A percentile compares a stretch with the other conserved stretches of the same genome.
Evolutionary conservation across 352 stramenopile species (phyloP).

Genomic region (Phytophthora sp.): DNA sequence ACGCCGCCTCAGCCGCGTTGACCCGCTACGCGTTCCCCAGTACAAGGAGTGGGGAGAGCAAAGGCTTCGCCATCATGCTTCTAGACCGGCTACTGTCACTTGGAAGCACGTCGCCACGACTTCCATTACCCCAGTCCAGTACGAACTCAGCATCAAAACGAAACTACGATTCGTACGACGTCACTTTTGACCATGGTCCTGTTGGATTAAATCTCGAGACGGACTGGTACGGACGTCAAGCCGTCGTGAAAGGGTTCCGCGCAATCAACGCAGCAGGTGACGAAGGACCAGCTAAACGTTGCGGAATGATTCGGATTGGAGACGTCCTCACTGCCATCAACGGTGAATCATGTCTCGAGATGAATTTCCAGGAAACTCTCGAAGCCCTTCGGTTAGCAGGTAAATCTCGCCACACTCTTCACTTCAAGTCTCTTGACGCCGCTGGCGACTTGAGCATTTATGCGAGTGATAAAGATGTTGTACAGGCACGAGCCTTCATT

Average conservation of each 20-base stretch:
- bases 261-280: conserved; percentile 46
- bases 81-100: conserved; percentile 17
- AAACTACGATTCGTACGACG: conserved; percentile 76
- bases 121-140: neutral
- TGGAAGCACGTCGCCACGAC: conserved; percentile 22
- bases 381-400: conserved; percentile 51
- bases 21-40: conserved; percentile 18
- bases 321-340: conserved; percentile 83
- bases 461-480: conserved; percentile 63
- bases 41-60: conserved; percentile 14
- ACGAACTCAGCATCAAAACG: conserved; percentile 7
- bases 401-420: conserved; percentile 55
- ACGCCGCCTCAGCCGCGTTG: conserved; percentile 25
- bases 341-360: conserved; percentile 68
- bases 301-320: conserved; percentile 65
- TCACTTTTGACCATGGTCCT: conserved; percentile 66
- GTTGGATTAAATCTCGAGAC: conserved; percentile 76
- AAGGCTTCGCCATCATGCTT: conserved; percentile 27
- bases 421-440: conserved; percentile 78
- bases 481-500: conserved; percentile 76
- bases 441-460: conserved; percentile 73
- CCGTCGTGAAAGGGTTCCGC: conserved; percentile 76
- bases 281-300: conserved; percentile 61
- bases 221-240: conserved; percentile 76
- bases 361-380: conserved; percentile 68